Evolutionary conservation across 1,139 yeast genomes (phyloP).

Genomic region (Saccharomyces hybrid): DNA sequence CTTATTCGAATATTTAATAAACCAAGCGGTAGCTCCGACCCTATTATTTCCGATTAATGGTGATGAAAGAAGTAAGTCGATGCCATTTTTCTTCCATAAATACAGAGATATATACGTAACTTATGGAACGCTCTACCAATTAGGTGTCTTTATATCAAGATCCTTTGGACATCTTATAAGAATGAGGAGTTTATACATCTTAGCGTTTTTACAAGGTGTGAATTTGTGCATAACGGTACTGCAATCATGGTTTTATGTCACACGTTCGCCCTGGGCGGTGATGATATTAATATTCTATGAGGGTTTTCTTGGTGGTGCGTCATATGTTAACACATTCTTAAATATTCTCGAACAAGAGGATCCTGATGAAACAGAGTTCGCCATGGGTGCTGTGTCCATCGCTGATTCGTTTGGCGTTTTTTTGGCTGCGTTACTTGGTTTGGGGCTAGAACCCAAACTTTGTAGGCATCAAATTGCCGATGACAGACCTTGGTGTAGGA

Average conservation of each 20-base stretch:
- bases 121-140: constrained; percentile 85
- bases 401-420: constrained; percentile 91
- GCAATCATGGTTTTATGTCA: constrained; percentile 55
- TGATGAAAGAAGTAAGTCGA: constrained; percentile 11
- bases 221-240: constrained; percentile 51
- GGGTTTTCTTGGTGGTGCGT: constrained; percentile 81
- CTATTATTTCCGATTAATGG: constrained; percentile 63
- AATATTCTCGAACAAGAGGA: constrained; percentile 61
- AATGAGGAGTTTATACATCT: constrained; percentile 47
- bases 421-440: constrained; percentile 66
- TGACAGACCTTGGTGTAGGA: constrained; percentile 59
- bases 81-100: constrained; percentile 40
- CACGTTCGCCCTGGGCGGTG: constrained; percentile 61
- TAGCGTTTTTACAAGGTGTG: constrained; percentile 59
- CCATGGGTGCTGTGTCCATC: constrained; percentile 88
- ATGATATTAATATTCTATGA: constrained; percentile 68
- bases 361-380: constrained; percentile 60
- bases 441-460: constrained; percentile 65
- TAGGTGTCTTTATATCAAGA: constrained; percentile 87
- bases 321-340: constrained; percentile 83
- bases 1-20: constrained; percentile 77
- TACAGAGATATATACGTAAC: constrained; percentile 87
- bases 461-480: constrained; percentile 59
- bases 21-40: constrained; percentile 89
- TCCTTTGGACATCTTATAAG: constrained; percentile 67